Conservation (phyloP, 2,329 filamentous ascomycete genomes). For the Aspergillus alliaceus region DNA sequence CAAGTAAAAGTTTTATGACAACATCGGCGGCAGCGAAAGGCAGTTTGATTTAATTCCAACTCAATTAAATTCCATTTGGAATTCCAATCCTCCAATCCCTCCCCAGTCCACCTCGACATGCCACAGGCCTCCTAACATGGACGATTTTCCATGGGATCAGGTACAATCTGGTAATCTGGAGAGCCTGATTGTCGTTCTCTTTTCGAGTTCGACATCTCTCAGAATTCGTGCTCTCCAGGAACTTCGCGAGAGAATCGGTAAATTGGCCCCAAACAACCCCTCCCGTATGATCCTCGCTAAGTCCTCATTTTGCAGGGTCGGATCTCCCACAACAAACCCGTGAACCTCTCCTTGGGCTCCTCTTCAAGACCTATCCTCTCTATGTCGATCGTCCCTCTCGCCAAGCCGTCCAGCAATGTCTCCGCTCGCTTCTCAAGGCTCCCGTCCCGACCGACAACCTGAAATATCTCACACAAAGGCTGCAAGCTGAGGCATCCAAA, state of each 20-base stretch:
- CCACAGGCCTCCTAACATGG: conserved; percentile 38
- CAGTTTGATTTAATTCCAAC: conserved; percentile 18
- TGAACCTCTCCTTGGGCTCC: conserved; percentile 61
- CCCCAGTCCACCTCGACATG: conserved; percentile 25
- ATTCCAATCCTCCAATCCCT: no score
- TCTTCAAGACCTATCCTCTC: conserved; percentile 84
- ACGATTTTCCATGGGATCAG: conserved; percentile 46
- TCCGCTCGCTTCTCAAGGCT: conserved; percentile 66
- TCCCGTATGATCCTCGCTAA: conserved; percentile 13
- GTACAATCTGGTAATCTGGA: conserved; percentile 43
- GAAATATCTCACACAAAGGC: conserved; percentile 62
- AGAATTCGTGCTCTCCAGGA: conserved; percentile 43
- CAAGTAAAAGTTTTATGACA: conserved; percentile 42
- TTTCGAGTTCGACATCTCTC: conserved; percentile 44
- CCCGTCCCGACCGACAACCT: conserved; percentile 49
- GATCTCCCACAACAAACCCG: conserved; percentile 32
- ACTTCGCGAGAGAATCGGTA: conserved; percentile 47
- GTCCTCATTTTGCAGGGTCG: conserved; percentile 24
- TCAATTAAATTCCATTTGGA: conserved; percentile 5
- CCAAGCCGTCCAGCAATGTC: conserved; percentile 77
- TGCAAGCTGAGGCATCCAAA: conserved; percentile 75
- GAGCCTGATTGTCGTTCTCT: conserved; percentile 39
- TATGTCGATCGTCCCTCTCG: conserved; percentile 86
- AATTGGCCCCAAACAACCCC: conserved; percentile 10
- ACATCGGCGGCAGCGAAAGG: conserved; percentile 30